These are phyloP conservation scores for Kluyveromyces lactis DNA, from an alignment of 805 yeast genomes.

Conservation along the genomic window DNA sequence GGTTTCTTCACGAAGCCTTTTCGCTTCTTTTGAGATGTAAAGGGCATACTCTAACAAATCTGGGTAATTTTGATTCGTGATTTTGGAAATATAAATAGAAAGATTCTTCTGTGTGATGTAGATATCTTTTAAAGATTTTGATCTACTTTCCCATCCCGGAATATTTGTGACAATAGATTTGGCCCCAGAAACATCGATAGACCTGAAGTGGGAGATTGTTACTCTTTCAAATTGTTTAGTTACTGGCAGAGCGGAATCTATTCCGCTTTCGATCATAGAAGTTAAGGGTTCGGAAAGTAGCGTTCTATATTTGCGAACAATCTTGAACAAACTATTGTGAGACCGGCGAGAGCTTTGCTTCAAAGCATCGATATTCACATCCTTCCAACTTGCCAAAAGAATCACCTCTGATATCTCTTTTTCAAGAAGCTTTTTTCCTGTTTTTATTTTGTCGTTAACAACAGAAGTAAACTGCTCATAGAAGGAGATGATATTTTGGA, in stretches of 20 bases:
- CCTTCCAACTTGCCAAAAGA: constrained; percentile 92
- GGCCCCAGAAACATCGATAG: constrained; percentile 9
- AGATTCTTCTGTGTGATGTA: constrained; percentile 47
- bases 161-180: constrained; percentile 27
- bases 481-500: constrained; percentile 40
- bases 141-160: constrained; percentile 47
- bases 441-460: constrained; percentile 38
- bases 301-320: constrained; percentile 72
- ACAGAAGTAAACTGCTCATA: constrained; percentile 55
- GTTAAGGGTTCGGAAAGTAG: constrained; percentile 45
- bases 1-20: constrained; percentile 62
- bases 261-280: constrained; percentile 52
- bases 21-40: constrained; percentile 48
- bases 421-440: constrained; percentile 47
- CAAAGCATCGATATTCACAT: constrained; percentile 85
- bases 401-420: constrained; percentile 82
- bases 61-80: constrained; percentile 34
- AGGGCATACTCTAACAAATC: constrained; percentile 46
- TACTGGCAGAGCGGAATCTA: constrained; percentile 13
- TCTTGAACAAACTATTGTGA: constrained; percentile 74
- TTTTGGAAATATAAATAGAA: constrained; percentile 35
- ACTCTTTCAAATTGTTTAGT: constrained; percentile 4
- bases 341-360: constrained; percentile 90
- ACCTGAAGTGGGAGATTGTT: constrained; percentile 6
- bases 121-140: constrained; percentile 46